Percentiles rank a stretch among this genome's conserved stretches.
Conservation (phyloP, 306 rosid species). For the Delonix regia region DNA sequence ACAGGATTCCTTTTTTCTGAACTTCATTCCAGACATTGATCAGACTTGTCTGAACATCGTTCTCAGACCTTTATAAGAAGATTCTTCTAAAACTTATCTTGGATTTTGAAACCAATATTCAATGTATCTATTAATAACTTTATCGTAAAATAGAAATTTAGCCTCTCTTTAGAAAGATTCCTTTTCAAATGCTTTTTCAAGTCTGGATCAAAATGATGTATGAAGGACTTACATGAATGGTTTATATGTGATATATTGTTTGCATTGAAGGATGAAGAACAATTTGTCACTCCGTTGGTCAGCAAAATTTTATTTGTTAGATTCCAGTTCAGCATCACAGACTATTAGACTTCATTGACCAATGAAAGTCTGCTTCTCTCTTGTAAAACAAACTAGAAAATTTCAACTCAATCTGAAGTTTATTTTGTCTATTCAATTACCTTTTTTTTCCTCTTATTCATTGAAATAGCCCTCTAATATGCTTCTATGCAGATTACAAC, state of each 20-base stretch:
- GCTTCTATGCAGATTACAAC: slow-evolving; percentile 56
- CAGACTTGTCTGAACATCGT: not conserved
- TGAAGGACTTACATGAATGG: not conserved
- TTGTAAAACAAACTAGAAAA: not conserved
- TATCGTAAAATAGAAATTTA: not conserved
- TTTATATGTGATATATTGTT: not conserved
- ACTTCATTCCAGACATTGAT: not conserved
- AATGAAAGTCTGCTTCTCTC: not conserved
- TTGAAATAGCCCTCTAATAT: not conserved
- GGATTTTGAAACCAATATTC: not conserved
- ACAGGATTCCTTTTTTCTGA: not conserved
- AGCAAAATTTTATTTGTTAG: not conserved
- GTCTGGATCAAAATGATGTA: not conserved
- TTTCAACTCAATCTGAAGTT: not conserved
- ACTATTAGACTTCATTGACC: not conserved
- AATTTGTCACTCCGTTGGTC: not conserved
- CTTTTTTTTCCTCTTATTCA: not conserved
- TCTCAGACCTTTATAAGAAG: too few species aligned
- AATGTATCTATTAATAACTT: not conserved
- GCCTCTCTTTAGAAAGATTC: not conserved
- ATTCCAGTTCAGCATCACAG: not conserved
- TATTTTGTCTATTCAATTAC: not conserved
- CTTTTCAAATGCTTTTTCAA: not conserved
- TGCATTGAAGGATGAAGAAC: not conserved
- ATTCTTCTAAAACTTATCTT: not conserved